Conservation (phyloP, 129 eudicot genomes). For the Cynara cardunculus region DNA sequence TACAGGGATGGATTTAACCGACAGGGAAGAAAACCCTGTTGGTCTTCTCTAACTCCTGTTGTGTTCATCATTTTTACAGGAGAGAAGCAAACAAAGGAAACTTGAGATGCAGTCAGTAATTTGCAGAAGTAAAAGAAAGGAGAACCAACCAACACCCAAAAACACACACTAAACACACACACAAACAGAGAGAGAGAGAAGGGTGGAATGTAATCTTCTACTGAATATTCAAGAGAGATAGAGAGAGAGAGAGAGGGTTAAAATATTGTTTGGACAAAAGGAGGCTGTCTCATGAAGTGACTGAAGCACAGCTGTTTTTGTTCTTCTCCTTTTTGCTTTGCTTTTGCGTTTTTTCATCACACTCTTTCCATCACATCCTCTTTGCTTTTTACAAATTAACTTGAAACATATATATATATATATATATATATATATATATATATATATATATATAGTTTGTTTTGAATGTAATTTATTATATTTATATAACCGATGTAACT, state of each 20-base stretch:
- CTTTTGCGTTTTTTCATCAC: neutral
- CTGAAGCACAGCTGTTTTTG: conserved; percentile 20
- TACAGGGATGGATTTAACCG: too few relatives aligned
- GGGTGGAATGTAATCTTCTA: neutral
- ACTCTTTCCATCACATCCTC: conserved; percentile 5
- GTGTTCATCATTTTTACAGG: neutral
- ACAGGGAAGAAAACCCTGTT: neutral
- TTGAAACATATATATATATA: neutral
- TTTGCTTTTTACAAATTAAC: neutral
- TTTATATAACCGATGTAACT: too few relatives aligned
- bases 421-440: too few relatives aligned
- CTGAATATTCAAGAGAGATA: neutral
- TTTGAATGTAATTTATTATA: too few relatives aligned
- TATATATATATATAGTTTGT: too few relatives aligned
- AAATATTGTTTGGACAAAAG: conserved; percentile 19
- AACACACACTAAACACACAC: neutral
- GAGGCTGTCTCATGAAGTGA: conserved; percentile 25
- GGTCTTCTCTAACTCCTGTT: neutral
- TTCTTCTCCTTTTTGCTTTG: conserved; percentile 10
- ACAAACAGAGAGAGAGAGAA: neutral
- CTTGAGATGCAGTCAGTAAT: conserved; percentile 9
- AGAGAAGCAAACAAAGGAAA: neutral
- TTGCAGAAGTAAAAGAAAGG: neutral
- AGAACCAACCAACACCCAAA: neutral
- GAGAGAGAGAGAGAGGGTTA: neutral